A percentile compares a stretch with the other conserved stretches of the same genome.
Conservation (phyloP, 176 grass and related monocot species). For the Neostapfia colusana region DNA sequence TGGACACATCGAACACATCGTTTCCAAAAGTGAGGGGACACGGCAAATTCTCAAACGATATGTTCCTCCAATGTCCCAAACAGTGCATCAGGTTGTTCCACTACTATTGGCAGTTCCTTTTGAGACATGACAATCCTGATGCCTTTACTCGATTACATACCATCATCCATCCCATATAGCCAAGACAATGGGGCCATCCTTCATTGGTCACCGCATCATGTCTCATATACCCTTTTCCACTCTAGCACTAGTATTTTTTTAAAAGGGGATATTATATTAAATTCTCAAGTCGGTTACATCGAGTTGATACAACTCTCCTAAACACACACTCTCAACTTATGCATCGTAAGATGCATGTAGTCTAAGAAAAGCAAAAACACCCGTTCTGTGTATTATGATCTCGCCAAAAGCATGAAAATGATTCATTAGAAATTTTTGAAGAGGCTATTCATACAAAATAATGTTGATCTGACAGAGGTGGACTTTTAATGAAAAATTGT, state of each 20-base stretch:
- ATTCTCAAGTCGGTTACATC: too few relatives aligned
- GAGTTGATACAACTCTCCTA: too few relatives aligned
- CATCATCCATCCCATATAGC: conserved; percentile 15
- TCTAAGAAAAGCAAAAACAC: too few relatives aligned
- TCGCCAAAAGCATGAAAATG: neutral
- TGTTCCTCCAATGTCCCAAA: neutral
- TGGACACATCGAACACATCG: conserved; percentile 3
- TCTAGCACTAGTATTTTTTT: neutral
- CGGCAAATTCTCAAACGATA: conserved; percentile 1
- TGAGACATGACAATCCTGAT: conserved; percentile 25
- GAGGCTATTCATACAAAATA: neutral
- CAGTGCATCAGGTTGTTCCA: neutral
- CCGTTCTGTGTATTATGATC: neutral
- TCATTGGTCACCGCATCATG: neutral
- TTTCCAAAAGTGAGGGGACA: conserved; percentile 38
- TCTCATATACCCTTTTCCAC: neutral
- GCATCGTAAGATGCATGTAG: too few relatives aligned
- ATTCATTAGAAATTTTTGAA: neutral
- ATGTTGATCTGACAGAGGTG: neutral
- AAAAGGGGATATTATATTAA: too few relatives aligned
- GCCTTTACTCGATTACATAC: conserved; percentile 1
- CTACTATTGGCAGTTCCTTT: conserved; percentile 8
- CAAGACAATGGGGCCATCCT: conserved; percentile 21
- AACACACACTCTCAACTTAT: too few relatives aligned
- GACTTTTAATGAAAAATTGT: neutral